Percentiles rank a stretch among this genome's conserved stretches.
phyloP scores from a whole-genome alignment of 768 basidiomycete species.

The Nevesoporus exiguus region DNA sequence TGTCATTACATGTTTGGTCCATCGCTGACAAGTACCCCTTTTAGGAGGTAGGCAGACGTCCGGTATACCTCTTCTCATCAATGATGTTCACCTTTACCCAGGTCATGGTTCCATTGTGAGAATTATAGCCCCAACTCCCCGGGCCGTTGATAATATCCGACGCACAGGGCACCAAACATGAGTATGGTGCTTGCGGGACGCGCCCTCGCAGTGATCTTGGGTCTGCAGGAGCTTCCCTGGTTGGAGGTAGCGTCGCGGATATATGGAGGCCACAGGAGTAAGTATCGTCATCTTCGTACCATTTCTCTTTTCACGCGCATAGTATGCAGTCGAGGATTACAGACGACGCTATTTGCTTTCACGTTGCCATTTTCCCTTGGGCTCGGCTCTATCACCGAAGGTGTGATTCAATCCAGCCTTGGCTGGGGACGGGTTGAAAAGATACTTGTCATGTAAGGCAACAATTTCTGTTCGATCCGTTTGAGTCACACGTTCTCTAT shows the following conservation, averaged over 20 bases:
- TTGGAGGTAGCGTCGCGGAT: constrained; percentile 67
- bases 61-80: constrained; percentile 53
- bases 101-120: constrained; percentile 36
- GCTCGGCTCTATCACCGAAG: constrained; percentile 58
- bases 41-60: constrained; percentile 63
- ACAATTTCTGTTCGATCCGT: neutral
- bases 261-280: constrained; percentile 65
- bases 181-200: constrained; percentile 56
- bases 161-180: constrained; percentile 40
- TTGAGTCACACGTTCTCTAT: neutral
- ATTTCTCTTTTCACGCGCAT: neutral
- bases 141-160: neutral
- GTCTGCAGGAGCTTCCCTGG: constrained; percentile 61
- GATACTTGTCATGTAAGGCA: constrained; percentile 58
- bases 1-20: neutral
- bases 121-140: neutral
- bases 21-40: neutral
- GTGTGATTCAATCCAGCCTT: constrained; percentile 63
- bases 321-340: constrained; percentile 57
- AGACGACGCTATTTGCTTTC: constrained; percentile 70
- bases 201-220: constrained; percentile 62
- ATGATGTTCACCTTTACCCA: constrained; percentile 51
- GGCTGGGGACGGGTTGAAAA: constrained; percentile 84
- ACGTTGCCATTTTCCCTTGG: constrained; percentile 56
- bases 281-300: constrained; percentile 12